Evolutionary conservation across 768 basidiomycete genomes (phyloP).

Genomic region (Boletus tomentosulus): DNA sequence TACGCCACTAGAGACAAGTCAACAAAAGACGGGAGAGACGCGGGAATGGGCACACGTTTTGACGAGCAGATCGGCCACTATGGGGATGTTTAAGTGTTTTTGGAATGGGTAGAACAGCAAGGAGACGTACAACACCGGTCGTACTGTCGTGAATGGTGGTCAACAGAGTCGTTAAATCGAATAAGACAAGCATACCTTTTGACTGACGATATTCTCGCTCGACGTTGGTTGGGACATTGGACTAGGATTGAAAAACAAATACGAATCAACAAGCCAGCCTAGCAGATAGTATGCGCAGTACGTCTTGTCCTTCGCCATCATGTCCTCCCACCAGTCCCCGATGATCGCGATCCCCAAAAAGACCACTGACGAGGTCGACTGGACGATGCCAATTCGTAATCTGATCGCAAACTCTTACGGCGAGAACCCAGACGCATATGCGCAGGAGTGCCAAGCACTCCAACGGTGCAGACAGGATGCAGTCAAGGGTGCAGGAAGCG

Average conservation of each 20-base stretch:
- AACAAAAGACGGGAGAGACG: not conserved
- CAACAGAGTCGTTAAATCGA: not conserved
- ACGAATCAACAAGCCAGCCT: slow-evolving; percentile 15
- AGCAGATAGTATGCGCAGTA: not conserved
- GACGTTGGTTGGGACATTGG: slow-evolving; percentile 62
- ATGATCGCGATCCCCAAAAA: slow-evolving; percentile 93
- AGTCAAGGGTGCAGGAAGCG: slow-evolving; percentile 92
- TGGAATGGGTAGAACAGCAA: slow-evolving; percentile 17
- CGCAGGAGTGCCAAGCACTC: slow-evolving; percentile 76
- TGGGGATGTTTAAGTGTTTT: slow-evolving; percentile 7
- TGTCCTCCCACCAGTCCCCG: slow-evolving; percentile 80
- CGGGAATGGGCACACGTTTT: slow-evolving; percentile 60
- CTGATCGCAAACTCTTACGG: slow-evolving; percentile 91
- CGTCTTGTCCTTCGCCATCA: slow-evolving; percentile 20
- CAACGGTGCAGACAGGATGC: slow-evolving; percentile 95
- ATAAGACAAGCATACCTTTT: slow-evolving; percentile 58
- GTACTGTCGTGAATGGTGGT: slow-evolving; percentile 44
- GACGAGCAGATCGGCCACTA: slow-evolving; percentile 78
- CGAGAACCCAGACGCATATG: slow-evolving; percentile 87
- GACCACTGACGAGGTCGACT: slow-evolving; percentile 95
- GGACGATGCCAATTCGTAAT: slow-evolving; percentile 81
- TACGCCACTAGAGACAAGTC: slow-evolving; percentile 54
- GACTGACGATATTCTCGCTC: slow-evolving; percentile 85
- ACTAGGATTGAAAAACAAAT: slow-evolving; percentile 17
- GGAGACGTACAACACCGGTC: slow-evolving; percentile 77